phyloP scores from a whole-genome alignment of 441 rosid genomes.

The Erodium chrysanthum region DNA sequence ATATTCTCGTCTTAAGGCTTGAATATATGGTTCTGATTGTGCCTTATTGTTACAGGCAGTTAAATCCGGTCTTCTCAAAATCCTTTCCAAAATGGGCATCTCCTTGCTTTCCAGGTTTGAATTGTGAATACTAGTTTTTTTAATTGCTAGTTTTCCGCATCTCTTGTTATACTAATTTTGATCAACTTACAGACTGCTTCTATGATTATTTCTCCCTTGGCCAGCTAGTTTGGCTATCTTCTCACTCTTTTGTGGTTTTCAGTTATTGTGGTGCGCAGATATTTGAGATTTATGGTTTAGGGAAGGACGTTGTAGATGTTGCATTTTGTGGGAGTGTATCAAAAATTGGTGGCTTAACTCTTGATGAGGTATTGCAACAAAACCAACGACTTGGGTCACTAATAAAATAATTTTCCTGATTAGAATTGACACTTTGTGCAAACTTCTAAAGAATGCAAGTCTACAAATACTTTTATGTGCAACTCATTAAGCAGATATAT shows the following conservation, averaged over 20 bases:
- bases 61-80: conserved; percentile 84
- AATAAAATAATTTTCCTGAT: conserved; percentile 3
- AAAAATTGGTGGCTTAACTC: conserved; percentile 74
- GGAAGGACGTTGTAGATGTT: conserved; percentile 70
- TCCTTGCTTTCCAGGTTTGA: conserved; percentile 87
- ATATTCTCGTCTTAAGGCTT: not conserved
- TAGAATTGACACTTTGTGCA: not conserved
- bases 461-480: not conserved
- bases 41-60: conserved; percentile 60
- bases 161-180: conserved; percentile 1
- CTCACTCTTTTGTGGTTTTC: conserved; percentile 25
- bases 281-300: conserved; percentile 94
- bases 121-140: conserved; percentile 7
- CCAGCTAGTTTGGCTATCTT: conserved; percentile 17
- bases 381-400: conserved; percentile 1
- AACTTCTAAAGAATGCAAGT: conserved; percentile 1
- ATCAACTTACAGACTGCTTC: not conserved
- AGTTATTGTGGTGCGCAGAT: conserved; percentile 99
- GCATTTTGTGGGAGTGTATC: conserved; percentile 88
- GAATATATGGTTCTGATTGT: conserved; percentile 6
- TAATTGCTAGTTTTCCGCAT: not conserved
- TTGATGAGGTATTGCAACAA: conserved; percentile 63
- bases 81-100: conserved; percentile 98
- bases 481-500: not conserved
- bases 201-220: conserved; percentile 6